Base-by-base conservation (phyloP, 2,329 filamentous ascomycete genomes). In the Venturia effusa region DNA sequence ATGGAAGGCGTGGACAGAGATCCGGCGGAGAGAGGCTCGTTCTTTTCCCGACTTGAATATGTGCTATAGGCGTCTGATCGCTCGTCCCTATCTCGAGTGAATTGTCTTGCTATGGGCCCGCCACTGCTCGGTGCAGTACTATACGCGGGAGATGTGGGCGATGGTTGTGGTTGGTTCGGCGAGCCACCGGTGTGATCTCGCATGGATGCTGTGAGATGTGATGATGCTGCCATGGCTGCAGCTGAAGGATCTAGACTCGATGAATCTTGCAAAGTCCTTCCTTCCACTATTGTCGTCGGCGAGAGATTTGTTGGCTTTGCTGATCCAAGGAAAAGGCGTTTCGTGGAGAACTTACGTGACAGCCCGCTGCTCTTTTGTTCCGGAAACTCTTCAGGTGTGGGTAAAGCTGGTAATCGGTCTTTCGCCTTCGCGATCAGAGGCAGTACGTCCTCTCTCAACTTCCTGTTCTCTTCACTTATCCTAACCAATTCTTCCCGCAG, bases 401-500 rank as follows among this genome's bases (percentile, higher is more conserved):
- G 92, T 27, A 97, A 80, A 41, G 93, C 93, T 72, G 96, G 90
- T 68, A 92, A 89, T 69, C 88, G 88, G 73, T 97, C 92, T 78
- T 97, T 97, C 70, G 88, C 89, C 71, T 96, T 86, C 67, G 92
- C 90, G 71, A 97, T 85, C 24, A 96, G 88, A 3, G 94, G 93
- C 39, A 97, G 81, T 71, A 97, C 85, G 72, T 99, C 94, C 75
- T 97, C 93, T 64, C 94, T 84, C 67, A 99, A 77, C 68, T 90
- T 88, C 69, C 89, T 84, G 73, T 96, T 96, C 73, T 97, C 92
- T 48, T 97, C 91, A 15, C 88, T 69, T 62, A 81, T 75, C 45
- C 78, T 72, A 66, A 74, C 75, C 59, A 81, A 71, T 65, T 80
- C 78, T 61, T 79, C 76, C 65, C 76, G 88, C 70, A 97, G 83